A percentile compares a stretch with the other conserved stretches of the same genome.
These are phyloP conservation scores for Saprolegnia parasitica DNA, from an alignment of 352 stramenopile species.

Conservation along the genomic window DNA sequence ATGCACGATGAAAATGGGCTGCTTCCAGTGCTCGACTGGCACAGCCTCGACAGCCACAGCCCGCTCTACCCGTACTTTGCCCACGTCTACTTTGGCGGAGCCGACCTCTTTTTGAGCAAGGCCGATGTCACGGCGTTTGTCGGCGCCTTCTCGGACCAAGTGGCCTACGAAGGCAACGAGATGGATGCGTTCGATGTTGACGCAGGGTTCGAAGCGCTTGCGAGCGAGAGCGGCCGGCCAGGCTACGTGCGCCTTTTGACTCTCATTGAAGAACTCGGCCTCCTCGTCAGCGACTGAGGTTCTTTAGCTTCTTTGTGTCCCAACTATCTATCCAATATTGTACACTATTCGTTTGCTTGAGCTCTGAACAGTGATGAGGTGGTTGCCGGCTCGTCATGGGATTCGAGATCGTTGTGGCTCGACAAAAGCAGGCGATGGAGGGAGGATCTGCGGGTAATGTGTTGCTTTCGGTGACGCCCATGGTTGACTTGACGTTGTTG, in stretches of 20 bases:
- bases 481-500: too few species aligned
- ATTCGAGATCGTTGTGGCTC: too few species aligned
- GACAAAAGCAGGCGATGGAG: too few species aligned
- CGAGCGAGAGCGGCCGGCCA: not conserved
- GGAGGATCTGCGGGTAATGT: too few species aligned
- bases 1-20: not conserved
- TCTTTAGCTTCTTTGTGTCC: too few species aligned
- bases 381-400: too few species aligned
- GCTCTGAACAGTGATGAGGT: too few species aligned
- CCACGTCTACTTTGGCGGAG: constrained; percentile 1
- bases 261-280: not conserved
- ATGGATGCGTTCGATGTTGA: not conserved
- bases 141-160: not conserved
- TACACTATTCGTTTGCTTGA: too few species aligned
- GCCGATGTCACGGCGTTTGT: not conserved
- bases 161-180: not conserved
- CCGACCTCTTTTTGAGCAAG: not conserved
- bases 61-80: constrained; percentile 9
- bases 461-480: too few species aligned
- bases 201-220: not conserved
- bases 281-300: constrained; percentile 1
- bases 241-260: not conserved
- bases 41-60: constrained; percentile 3
- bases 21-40: not conserved
- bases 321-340: too few species aligned